A percentile compares a stretch with the other conserved stretches of the same genome.
These are phyloP conservation scores for Vitrella brassicaformis DNA, from an alignment of 73 alveolate species.

Conservation along the genomic window DNA sequence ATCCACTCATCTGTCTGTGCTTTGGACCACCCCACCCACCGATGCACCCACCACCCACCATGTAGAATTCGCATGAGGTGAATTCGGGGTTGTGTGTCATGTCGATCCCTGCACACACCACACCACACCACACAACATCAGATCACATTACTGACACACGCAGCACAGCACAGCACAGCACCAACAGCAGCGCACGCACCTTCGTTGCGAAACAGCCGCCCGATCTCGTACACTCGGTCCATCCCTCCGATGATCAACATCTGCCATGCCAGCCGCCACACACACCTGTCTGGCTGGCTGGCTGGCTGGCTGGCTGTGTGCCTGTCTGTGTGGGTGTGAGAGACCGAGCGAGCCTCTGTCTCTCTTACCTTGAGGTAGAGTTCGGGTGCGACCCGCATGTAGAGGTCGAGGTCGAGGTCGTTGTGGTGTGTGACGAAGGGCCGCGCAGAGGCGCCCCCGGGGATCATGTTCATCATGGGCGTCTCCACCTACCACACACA, in stretches of 20 bases:
- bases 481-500: slow-evolving; percentile 62
- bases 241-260: slow-evolving; percentile 98
- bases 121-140: too few species aligned
- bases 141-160: too few species aligned
- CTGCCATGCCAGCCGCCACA: too few species aligned
- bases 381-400: slow-evolving; percentile 99
- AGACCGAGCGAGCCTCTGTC: too few species aligned
- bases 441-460: slow-evolving; percentile 98
- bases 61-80: slow-evolving; percentile 97
- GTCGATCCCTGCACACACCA: too few species aligned
- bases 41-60: slow-evolving; percentile 54
- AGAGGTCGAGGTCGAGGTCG: slow-evolving; percentile 85
- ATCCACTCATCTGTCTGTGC: neutral
- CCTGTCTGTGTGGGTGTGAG: too few species aligned
- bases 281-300: too few species aligned
- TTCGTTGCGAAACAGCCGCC: slow-evolving; percentile 97
- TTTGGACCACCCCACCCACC: too few species aligned
- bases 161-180: too few species aligned
- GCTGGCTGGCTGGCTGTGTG: too few species aligned
- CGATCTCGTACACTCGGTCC: slow-evolving; percentile 98
- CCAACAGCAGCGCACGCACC: too few species aligned
- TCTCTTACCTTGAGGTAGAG: slow-evolving; percentile 91
- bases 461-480: slow-evolving; percentile 96
- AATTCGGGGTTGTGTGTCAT: slow-evolving; percentile 99
- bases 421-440: slow-evolving; percentile 98